These are phyloP conservation scores for Spathaspora passalidarum DNA, from an alignment of 805 yeast species.

Conservation along the genomic window DNA sequence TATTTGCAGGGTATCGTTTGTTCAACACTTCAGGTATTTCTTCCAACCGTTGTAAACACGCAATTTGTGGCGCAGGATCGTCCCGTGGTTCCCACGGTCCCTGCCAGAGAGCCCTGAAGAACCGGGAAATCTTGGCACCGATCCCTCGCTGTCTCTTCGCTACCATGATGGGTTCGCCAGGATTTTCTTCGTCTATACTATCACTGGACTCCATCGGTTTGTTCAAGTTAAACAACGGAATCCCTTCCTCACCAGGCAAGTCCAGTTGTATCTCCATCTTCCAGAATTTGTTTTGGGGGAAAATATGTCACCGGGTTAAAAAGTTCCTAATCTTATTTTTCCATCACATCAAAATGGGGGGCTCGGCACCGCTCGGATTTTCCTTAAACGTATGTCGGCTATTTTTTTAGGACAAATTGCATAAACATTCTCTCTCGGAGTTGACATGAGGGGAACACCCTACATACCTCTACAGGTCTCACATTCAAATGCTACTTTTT, in stretches of 20 bases:
- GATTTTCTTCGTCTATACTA: background rate
- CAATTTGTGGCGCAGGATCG: slow-evolving; percentile 41
- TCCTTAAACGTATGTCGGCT: no score
- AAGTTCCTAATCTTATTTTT: no score
- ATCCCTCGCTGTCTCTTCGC: background rate
- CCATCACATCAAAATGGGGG: no score
- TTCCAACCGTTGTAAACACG: slow-evolving; percentile 25
- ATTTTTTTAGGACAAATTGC: no score
- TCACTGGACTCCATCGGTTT: background rate
- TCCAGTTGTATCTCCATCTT: no score
- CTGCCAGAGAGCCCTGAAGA: slow-evolving; percentile 35
- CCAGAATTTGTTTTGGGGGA: no score
- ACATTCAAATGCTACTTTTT: no score
- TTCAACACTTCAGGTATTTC: slow-evolving; percentile 39
- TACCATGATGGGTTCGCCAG: background rate
- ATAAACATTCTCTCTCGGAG: no score
- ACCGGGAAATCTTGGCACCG: background rate
- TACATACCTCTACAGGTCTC: no score
- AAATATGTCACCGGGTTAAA: no score
- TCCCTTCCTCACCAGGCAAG: background rate
- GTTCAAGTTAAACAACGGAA: background rate
- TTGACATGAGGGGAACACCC: no score
- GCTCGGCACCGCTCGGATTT: no score
- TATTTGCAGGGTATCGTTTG: slow-evolving; percentile 19
- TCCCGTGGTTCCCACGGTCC: slow-evolving; percentile 55